Percentiles rank a stretch among this genome's conserved stretches.
These are phyloP conservation scores for Penicillium goetzii DNA, from an alignment of 495 filamentous ascomycete genomes.

Conservation along the genomic window DNA sequence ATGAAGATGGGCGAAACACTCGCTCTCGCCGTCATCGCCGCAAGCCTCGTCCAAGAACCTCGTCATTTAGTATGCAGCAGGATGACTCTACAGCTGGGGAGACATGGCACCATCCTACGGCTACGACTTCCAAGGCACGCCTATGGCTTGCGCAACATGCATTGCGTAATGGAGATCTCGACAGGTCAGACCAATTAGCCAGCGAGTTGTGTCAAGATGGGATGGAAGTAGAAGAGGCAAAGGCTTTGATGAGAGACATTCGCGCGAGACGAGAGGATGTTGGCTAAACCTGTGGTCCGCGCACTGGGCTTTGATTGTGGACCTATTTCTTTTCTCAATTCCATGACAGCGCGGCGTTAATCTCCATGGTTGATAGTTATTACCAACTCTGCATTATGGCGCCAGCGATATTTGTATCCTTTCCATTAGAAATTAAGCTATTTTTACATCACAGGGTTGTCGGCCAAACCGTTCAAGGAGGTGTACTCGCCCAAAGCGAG, in stretches of 20 bases:
- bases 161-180: slow-evolving; percentile 72
- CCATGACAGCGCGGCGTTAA: slow-evolving; percentile 30
- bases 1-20: slow-evolving; percentile 34
- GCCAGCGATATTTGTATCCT: not conserved
- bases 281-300: slow-evolving; percentile 15
- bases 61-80: slow-evolving; percentile 52
- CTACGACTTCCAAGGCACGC: slow-evolving; percentile 85
- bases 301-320: not conserved
- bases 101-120: slow-evolving; percentile 63
- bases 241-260: slow-evolving; percentile 89
- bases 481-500: slow-evolving; percentile 32
- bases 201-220: slow-evolving; percentile 95
- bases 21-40: slow-evolving; percentile 27
- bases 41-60: slow-evolving; percentile 27
- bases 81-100: slow-evolving; percentile 51
- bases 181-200: slow-evolving; percentile 76
- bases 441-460: not conserved
- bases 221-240: slow-evolving; percentile 96
- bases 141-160: slow-evolving; percentile 92
- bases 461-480: slow-evolving; percentile 20
- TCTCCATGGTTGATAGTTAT: slow-evolving; percentile 8
- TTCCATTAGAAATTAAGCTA: slow-evolving; percentile 3
- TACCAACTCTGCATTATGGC: slow-evolving; percentile 7
- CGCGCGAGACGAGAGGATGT: slow-evolving; percentile 72
- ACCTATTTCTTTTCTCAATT: slow-evolving; percentile 15